phyloP scores from a whole-genome alignment of 2,329 filamentous ascomycete genomes.

The Aspergillus arachidicola region DNA sequence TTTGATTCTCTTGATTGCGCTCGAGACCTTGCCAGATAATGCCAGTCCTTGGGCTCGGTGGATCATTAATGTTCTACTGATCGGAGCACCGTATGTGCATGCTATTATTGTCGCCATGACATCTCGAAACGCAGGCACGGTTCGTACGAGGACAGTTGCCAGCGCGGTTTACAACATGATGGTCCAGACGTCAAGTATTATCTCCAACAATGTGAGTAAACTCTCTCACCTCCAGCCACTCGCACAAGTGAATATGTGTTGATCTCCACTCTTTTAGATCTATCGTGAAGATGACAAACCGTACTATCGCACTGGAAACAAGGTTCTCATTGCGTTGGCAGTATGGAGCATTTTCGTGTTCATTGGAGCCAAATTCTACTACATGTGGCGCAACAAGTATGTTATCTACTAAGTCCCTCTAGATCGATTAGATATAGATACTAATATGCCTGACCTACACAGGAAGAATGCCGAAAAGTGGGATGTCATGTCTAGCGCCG shows the following conservation, averaged over 20 bases:
- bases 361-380: conserved; percentile 46
- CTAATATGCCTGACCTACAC: not conserved
- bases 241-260: not conserved
- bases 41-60: conserved; percentile 57
- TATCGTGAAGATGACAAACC: conserved; percentile 59
- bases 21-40: conserved; percentile 52
- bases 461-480: conserved; percentile 40
- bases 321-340: conserved; percentile 57
- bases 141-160: conserved; percentile 46
- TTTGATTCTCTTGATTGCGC: conserved; percentile 54
- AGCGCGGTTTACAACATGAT: conserved; percentile 52
- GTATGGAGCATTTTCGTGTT: conserved; percentile 55
- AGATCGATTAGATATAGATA: not conserved
- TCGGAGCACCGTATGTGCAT: conserved; percentile 62
- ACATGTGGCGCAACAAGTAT: conserved; percentile 45
- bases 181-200: conserved; percentile 47
- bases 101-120: conserved; percentile 54
- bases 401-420: conserved; percentile 8
- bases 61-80: conserved; percentile 54
- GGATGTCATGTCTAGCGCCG: conserved; percentile 44
- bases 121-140: conserved; percentile 47
- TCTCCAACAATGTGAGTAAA: conserved; percentile 40
- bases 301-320: conserved; percentile 61
- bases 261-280: conserved; percentile 44
- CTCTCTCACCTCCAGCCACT: not conserved